Conservation (phyloP, 108 stramenopile species). For the Conticribra guillardii region DNA sequence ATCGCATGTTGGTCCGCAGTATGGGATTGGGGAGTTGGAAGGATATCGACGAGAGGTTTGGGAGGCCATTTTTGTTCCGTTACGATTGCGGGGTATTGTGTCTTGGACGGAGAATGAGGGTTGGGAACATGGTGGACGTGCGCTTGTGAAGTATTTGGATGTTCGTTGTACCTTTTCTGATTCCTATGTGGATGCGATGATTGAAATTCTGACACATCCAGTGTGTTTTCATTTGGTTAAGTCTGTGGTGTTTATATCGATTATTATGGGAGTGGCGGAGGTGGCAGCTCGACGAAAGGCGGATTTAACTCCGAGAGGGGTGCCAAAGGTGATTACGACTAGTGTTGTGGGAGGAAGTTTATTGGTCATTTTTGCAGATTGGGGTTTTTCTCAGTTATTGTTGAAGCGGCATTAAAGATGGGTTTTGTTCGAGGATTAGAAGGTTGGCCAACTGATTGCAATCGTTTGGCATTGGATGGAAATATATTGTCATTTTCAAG, state of each 20-base stretch:
- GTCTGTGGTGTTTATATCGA: conserved; percentile 63
- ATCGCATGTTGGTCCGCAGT: conserved; percentile 66
- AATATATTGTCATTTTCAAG: too few species aligned
- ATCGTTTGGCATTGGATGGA: too few species aligned
- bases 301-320: conserved; percentile 73
- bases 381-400: conserved; percentile 79
- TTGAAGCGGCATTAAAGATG: conserved; percentile 56
- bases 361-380: conserved; percentile 81
- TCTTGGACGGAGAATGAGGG: conserved; percentile 34
- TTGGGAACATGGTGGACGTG: conserved; percentile 34
- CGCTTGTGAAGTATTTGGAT: conserved; percentile 29
- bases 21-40: conserved; percentile 59
- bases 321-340: conserved; percentile 77
- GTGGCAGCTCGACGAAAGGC: conserved; percentile 51
- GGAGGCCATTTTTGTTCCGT: conserved; percentile 55
- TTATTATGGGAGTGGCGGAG: conserved; percentile 76
- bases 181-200: conserved; percentile 48
- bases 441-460: too few species aligned
- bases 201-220: conserved; percentile 80
- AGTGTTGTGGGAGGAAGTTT: conserved; percentile 72
- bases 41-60: conserved; percentile 56
- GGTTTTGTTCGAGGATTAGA: too few species aligned
- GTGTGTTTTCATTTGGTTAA: conserved; percentile 66
- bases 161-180: conserved; percentile 39
- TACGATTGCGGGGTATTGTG: conserved; percentile 52